Conservation (phyloP, 805 yeast genomes). For the Kluyveromyces aestuarii region DNA sequence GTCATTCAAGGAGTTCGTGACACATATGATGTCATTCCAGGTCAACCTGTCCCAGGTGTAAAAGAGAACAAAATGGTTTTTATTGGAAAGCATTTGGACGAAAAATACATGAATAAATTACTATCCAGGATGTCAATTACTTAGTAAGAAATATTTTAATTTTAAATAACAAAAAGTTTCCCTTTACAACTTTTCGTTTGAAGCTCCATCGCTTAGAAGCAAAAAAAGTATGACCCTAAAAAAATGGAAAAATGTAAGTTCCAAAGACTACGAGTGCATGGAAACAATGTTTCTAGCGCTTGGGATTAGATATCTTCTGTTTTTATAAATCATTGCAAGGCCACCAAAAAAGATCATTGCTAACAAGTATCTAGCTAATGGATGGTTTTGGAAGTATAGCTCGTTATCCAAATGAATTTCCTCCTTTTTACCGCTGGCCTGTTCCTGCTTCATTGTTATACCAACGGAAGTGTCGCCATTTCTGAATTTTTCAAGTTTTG, state of each 20-base stretch:
- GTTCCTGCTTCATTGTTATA: conserved; percentile 10
- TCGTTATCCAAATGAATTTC: conserved; percentile 13
- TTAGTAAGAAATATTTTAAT: conserved; percentile 2
- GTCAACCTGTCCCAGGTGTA: conserved; percentile 26
- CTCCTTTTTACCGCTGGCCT: conserved; percentile 6
- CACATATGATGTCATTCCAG: conserved; percentile 70
- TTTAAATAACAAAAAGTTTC: neutral
- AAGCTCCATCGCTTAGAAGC: neutral
- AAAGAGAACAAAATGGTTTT: conserved; percentile 53
- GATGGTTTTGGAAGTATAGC: conserved; percentile 13
- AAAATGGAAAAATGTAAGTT: neutral
- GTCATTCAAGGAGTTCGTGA: conserved; percentile 91
- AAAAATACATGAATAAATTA: conserved; percentile 25
- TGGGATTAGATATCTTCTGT: conserved; percentile 9
- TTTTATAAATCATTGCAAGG: conserved; percentile 10
- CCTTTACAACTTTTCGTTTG: neutral
- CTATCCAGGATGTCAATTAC: conserved; percentile 7
- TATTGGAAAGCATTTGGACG: conserved; percentile 57
- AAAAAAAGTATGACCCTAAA: neutral
- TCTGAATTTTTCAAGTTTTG: conserved; percentile 16
- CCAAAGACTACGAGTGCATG: conserved; percentile 8
- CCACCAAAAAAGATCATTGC: conserved; percentile 2
- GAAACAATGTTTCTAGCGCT: conserved; percentile 17
- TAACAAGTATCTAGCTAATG: conserved; percentile 4
- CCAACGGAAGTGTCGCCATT: conserved; percentile 23